Evolutionary conservation across 805 yeast genomes (phyloP).

Genomic region (Hanseniaspora hatyaiensis): DNA sequence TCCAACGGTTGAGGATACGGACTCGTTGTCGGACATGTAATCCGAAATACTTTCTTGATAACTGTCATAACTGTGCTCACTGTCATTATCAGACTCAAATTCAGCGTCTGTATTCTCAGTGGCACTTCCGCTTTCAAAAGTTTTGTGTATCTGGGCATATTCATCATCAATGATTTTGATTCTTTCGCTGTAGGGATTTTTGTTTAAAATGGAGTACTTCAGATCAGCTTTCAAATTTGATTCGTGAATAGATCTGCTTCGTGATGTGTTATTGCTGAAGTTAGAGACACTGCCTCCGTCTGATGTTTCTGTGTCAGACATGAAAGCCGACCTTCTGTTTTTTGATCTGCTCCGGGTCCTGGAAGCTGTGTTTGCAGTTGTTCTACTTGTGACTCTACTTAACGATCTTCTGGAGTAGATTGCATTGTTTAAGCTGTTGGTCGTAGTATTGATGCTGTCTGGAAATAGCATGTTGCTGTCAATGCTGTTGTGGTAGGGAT

Average conservation of each 20-base stretch:
- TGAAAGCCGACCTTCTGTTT: background rate
- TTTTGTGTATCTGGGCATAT: too few species aligned
- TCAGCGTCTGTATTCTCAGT: background rate
- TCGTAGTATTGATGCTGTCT: background rate
- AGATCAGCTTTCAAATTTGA: slow-evolving; percentile 8
- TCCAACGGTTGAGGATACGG: background rate
- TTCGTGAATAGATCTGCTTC: slow-evolving; percentile 11
- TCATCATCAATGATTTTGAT: slow-evolving; percentile 1
- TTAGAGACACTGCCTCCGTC: background rate
- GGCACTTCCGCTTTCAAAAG: background rate
- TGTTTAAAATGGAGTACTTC: slow-evolving; percentile 9
- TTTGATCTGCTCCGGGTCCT: slow-evolving; percentile 3
- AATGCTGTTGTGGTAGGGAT: background rate
- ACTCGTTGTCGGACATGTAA: background rate
- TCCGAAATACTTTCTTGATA: background rate
- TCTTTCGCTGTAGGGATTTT: slow-evolving; percentile 11
- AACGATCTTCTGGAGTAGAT: slow-evolving; percentile 13
- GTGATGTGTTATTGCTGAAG: background rate
- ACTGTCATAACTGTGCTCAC: background rate
- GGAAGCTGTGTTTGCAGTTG: background rate
- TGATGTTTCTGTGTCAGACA: slow-evolving; percentile 6
- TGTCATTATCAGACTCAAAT: background rate
- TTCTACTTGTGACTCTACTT: slow-evolving; percentile 14
- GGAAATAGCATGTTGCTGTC: slow-evolving; percentile 8
- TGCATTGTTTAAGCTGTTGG: slow-evolving; percentile 1